Base-by-base conservation (phyloP, 345 rosid species). In the Camelina sativa region DNA sequence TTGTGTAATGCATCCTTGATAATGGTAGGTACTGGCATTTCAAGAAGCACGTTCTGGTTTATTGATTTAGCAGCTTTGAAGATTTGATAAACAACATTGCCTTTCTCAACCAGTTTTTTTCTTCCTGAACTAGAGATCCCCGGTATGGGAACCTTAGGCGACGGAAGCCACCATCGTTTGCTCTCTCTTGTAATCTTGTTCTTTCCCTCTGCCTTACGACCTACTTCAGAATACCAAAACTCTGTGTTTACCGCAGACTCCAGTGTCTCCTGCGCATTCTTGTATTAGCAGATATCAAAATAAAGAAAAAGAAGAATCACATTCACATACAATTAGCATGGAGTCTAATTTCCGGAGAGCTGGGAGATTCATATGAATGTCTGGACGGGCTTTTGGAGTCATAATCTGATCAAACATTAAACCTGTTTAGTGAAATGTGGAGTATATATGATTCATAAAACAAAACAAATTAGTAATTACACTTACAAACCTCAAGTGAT, bases 161-260 rank as follows among this genome's bases (percentile, higher is more conserved):
- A 75, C 11, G 98, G 98, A 38, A 93, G 96, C 97, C 98, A 93
- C 97, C 98, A 88, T 65, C 89, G 78, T 84, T 87, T 88, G 82
- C 93, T 86, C 72, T 87, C 91, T 69, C 76, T 88, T 43, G 85
- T 72, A 40, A 81, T 82, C 80, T 84, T 86, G 81, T 63, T 84
- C 65, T 85, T 87, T 69, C 94, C 96, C 67, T 91, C 96, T 22
- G 90, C 87, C 19, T 81, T 80, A 67, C 90, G 85, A 61, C 92
- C 96, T 9, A 82, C 85, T 81, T 93, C 97, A 2, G 83, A 78
- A 77, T 93, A 93, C 93, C 92, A 93, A 80, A 91, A 91, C 72
- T 93, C 97, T 6, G 88, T 87, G 51, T 80, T 80, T 52, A 87
- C 92, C 97, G 86, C 87, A n/a, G 91, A 87, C 74, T 93, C 93